These are phyloP conservation scores for Naematelia aurantialba DNA, from an alignment of 768 basidiomycete genomes.

Conservation along the genomic window DNA sequence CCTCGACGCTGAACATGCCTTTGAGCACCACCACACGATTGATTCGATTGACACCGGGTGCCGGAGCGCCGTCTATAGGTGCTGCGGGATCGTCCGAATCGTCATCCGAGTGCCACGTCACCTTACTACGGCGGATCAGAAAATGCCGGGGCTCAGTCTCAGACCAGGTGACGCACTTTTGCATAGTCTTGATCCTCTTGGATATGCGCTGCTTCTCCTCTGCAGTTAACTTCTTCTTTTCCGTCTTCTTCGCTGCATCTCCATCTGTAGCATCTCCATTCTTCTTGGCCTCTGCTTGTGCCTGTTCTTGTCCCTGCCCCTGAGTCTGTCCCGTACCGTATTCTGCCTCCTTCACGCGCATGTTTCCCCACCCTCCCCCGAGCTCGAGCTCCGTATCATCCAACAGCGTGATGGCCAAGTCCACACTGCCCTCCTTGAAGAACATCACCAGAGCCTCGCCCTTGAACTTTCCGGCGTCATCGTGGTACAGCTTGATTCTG, in stretches of 20 bases:
- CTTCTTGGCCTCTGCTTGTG: slow-evolving; percentile 69
- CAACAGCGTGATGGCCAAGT: slow-evolving; percentile 73
- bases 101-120: slow-evolving; percentile 93
- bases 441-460: slow-evolving; percentile 95
- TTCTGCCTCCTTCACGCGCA: slow-evolving; percentile 48
- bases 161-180: slow-evolving; percentile 55
- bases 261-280: slow-evolving; percentile 43
- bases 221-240: slow-evolving; percentile 49
- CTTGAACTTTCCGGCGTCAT: slow-evolving; percentile 78
- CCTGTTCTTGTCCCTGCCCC: slow-evolving; percentile 11
- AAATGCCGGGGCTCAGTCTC: neutral
- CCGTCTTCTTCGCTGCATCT: slow-evolving; percentile 25
- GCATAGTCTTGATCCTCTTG: slow-evolving; percentile 47
- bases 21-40: slow-evolving; percentile 77
- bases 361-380: slow-evolving; percentile 62
- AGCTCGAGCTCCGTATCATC: slow-evolving; percentile 88
- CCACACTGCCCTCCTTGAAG: slow-evolving; percentile 95
- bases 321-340: slow-evolving; percentile 21
- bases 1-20: slow-evolving; percentile 83
- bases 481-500: slow-evolving; percentile 93
- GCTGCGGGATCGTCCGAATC: slow-evolving; percentile 62
- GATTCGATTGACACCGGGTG: slow-evolving; percentile 58
- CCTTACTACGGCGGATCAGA: slow-evolving; percentile 60
- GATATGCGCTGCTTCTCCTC: slow-evolving; percentile 49
- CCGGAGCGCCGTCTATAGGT: slow-evolving; percentile 30